phyloP scores from a whole-genome alignment of 2,329 filamentous ascomycete genomes.

The Trichoderma polysporum region DNA sequence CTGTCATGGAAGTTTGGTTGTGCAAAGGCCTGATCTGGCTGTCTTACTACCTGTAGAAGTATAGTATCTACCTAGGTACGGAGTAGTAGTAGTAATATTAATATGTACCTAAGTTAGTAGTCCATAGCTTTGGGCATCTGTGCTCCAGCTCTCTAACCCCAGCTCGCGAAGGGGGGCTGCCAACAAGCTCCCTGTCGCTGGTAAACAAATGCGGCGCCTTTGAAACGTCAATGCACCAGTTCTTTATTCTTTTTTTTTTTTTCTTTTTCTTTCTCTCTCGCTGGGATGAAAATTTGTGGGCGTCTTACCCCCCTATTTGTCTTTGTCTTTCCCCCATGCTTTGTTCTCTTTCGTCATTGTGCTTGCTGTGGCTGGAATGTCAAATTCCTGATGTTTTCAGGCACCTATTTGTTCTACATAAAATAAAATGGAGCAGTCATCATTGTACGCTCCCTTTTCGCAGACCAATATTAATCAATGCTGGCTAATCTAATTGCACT shows the following conservation, averaged over 20 bases:
- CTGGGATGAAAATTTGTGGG: background rate
- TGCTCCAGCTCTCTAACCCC: background rate
- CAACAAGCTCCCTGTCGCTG: background rate
- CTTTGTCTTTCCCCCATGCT: background rate
- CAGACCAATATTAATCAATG: background rate
- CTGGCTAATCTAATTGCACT: background rate
- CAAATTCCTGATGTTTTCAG: background rate
- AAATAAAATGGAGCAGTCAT: background rate
- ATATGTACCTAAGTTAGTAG: too few species aligned
- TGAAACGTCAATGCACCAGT: background rate
- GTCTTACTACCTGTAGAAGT: background rate
- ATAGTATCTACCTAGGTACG: too few species aligned
- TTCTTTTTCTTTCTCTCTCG: background rate
- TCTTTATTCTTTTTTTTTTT: background rate
- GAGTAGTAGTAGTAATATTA: too few species aligned
- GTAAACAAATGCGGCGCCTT: background rate
- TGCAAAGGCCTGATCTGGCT: background rate
- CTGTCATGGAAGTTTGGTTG: background rate
- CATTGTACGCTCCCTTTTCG: background rate
- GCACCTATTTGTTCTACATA: background rate
- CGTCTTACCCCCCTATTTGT: background rate
- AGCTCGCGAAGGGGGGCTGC: background rate
- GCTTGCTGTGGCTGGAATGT: background rate
- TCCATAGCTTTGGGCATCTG: background rate
- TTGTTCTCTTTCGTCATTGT: slow-evolving; percentile 3